A percentile compares a stretch with the other conserved stretches of the same genome.
phyloP scores from a whole-genome alignment of 139 green algal species.

The Chlamydomonas applanata region DNA sequence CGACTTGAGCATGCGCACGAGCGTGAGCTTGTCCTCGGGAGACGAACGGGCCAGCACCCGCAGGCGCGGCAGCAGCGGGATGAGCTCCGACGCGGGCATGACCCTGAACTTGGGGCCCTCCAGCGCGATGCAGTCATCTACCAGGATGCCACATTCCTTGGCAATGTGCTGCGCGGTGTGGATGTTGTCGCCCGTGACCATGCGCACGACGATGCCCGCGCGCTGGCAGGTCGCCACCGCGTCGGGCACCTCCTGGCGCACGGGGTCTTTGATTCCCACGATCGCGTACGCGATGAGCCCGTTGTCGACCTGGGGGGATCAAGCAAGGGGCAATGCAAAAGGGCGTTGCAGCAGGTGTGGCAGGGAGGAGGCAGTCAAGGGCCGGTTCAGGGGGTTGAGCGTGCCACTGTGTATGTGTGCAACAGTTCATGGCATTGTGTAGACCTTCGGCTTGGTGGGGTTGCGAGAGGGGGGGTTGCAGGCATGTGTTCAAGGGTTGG shows the following conservation, averaged over 20 bases:
- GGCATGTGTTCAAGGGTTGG: no score
- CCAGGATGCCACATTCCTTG: slow-evolving; percentile 93
- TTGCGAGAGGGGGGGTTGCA: no score
- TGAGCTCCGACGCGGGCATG: slow-evolving; percentile 58
- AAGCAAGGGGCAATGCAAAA: background rate
- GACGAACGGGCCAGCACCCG: slow-evolving; percentile 92
- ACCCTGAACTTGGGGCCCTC: slow-evolving; percentile 89
- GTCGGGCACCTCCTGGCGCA: slow-evolving; percentile 61
- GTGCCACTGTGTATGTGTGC: no score
- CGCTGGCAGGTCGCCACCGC: slow-evolving; percentile 79
- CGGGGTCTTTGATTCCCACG: slow-evolving; percentile 96
- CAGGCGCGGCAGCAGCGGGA: slow-evolving; percentile 69
- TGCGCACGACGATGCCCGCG: slow-evolving; percentile 92
- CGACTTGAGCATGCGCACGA: slow-evolving; percentile 86
- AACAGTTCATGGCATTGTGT: background rate
- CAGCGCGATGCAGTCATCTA: slow-evolving; percentile 68
- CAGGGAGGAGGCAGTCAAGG: no score
- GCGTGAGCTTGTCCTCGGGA: slow-evolving; percentile 92
- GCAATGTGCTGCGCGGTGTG: slow-evolving; percentile 95
- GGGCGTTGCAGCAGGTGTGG: no score
- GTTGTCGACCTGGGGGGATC: slow-evolving; percentile 25
- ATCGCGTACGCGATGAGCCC: slow-evolving; percentile 54
- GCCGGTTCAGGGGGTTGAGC: no score
- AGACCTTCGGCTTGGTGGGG: no score
- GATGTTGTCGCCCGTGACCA: slow-evolving; percentile 99